Evolutionary conservation across 305 asterid species (phyloP).

Genomic region (Fraxinus angustifolia): DNA sequence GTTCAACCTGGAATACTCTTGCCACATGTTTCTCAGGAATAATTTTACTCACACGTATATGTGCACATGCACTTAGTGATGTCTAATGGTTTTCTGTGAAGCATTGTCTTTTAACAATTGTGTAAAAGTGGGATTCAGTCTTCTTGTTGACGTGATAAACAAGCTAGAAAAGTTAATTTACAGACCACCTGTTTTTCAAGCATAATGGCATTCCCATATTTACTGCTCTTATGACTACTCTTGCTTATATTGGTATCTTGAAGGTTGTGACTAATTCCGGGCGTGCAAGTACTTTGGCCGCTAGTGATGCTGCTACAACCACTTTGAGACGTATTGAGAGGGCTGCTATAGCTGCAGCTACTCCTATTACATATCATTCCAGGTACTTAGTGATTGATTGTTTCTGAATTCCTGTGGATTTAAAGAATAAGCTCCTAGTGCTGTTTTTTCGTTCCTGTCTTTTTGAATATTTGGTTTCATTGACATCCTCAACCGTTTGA

Average conservation of each 20-base stretch:
- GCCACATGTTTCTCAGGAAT: background rate
- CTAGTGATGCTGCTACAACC: conserved; percentile 97
- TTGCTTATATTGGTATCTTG: conserved; percentile 18
- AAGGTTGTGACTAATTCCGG: conserved; percentile 96
- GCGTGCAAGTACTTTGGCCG: conserved; percentile 94
- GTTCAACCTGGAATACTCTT: background rate
- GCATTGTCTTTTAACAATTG: background rate
- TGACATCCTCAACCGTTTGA: conserved; percentile 8
- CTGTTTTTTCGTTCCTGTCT: conserved; percentile 2
- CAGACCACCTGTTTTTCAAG: background rate
- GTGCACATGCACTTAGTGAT: background rate
- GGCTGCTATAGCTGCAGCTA: conserved; percentile 99
- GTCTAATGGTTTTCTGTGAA: background rate
- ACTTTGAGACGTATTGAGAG: conserved; percentile 96
- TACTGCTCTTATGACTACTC: background rate
- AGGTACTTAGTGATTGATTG: conserved; percentile 44
- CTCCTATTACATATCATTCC: conserved; percentile 92
- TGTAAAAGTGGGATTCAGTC: background rate
- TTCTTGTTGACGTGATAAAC: background rate
- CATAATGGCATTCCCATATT: background rate
- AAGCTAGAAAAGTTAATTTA: background rate
- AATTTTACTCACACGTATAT: background rate
- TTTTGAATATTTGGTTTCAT: conserved; percentile 11
- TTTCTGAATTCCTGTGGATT: conserved; percentile 7
- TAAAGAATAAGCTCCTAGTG: background rate